Percentiles rank a stretch among this genome's conserved stretches.
phyloP scores from a whole-genome alignment of 768 basidiomycete genomes.

The Trametes cubensis region DNA sequence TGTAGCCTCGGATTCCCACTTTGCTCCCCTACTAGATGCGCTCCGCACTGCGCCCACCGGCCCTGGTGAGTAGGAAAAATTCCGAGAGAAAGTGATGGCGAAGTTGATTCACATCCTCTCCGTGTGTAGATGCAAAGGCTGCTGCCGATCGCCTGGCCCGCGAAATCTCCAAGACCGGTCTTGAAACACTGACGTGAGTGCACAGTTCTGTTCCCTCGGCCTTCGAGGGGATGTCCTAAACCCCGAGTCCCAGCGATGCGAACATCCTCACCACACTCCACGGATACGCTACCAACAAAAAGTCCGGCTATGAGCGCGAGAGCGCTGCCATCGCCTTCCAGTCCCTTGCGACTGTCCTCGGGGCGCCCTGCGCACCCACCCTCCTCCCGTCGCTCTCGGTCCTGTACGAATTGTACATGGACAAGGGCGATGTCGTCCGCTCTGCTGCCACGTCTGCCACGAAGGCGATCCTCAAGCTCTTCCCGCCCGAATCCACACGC shows the following conservation, averaged over 20 bases:
- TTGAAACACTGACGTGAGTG: constrained; percentile 62
- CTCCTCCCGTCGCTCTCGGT: constrained; percentile 76
- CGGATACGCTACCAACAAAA: constrained; percentile 76
- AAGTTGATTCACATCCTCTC: neutral
- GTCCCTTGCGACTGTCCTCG: constrained; percentile 70
- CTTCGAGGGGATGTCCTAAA: constrained; percentile 1
- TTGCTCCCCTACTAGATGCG: constrained; percentile 48
- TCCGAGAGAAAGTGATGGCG: neutral
- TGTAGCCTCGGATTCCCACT: constrained; percentile 44
- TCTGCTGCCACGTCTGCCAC: constrained; percentile 76
- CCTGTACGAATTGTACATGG: constrained; percentile 85
- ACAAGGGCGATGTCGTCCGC: constrained; percentile 93
- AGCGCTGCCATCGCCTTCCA: constrained; percentile 82
- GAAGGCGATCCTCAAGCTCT: constrained; percentile 81
- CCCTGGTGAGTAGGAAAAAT: constrained; percentile 34
- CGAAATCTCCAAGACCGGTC: constrained; percentile 64
- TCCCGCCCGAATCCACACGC: constrained; percentile 80
- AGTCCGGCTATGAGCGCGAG: constrained; percentile 87
- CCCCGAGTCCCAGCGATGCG: constrained; percentile 50
- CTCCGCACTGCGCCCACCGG: constrained; percentile 43
- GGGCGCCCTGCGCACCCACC: constrained; percentile 69
- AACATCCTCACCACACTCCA: constrained; percentile 67
- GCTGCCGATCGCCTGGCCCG: constrained; percentile 81
- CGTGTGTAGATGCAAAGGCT: constrained; percentile 70
- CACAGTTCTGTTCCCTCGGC: constrained; percentile 1